Conservation (phyloP, 208 protist species). For the Leishmania major region DNA sequence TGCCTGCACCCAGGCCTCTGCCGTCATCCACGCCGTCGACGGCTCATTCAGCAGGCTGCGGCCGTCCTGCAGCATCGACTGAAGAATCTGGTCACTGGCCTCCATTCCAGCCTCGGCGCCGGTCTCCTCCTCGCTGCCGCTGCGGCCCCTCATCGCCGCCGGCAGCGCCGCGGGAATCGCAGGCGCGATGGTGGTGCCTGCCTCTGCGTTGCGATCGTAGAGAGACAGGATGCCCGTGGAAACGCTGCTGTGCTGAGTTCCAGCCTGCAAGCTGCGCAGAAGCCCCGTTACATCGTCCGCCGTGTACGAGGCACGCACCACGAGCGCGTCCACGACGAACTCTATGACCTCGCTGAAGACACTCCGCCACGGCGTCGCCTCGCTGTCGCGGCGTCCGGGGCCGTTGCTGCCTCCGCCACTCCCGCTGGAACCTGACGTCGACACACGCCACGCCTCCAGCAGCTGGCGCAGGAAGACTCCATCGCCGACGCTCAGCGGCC, state of each 20-base stretch:
- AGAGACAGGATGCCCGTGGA: constrained; percentile 19
- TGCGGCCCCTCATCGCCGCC: background rate
- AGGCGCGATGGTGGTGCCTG: constrained; percentile 4
- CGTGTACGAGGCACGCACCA: constrained; percentile 20
- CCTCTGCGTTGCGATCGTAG: constrained; percentile 31
- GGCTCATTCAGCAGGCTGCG: constrained; percentile 22
- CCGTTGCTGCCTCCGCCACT: constrained; percentile 6
- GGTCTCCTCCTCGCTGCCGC: background rate
- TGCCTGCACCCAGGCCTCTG: constrained; percentile 23
- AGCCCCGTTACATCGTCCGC: constrained; percentile 14
- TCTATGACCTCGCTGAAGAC: constrained; percentile 23
- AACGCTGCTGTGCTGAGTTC: constrained; percentile 14
- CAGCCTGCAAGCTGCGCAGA: constrained; percentile 22
- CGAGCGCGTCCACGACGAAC: constrained; percentile 22
- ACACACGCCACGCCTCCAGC: constrained; percentile 33
- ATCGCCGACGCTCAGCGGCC: constrained; percentile 34
- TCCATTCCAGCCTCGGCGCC: background rate
- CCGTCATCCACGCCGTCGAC: constrained; percentile 35
- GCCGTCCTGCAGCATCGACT: constrained; percentile 32
- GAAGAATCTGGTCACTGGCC: constrained; percentile 24
- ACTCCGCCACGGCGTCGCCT: constrained; percentile 13
- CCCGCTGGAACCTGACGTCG: constrained; percentile 6
- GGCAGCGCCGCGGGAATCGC: background rate
- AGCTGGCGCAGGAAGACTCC: constrained; percentile 35
- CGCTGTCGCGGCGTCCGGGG: constrained; percentile 17